Evolutionary conservation across 371 early-diverging fungal species (phyloP), one percentile per base, ranked within the genome.

Genomic region (Circinella minor): DNA sequence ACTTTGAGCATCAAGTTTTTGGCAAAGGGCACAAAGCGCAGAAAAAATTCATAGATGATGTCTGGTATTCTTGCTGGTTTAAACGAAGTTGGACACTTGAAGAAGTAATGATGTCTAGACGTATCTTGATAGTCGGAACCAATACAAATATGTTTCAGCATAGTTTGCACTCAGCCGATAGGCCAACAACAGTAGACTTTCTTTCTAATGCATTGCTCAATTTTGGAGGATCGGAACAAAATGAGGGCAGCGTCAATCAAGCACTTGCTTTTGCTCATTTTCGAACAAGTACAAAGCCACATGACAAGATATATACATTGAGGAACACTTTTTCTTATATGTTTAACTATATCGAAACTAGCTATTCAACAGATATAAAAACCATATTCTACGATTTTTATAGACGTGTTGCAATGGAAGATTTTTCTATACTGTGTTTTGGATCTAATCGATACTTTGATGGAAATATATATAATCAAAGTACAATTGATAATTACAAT

Each of bases 251-350:
- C 3, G 15, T 51, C 51, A 51, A 51, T 15, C n/a, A 51, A 51
- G 51, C 57, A 8, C 80, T 92, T 93, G 83, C 99, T 91, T 49
- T 96, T 94, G 18, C 91, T 79, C 5, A 96, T 90, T 14, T 88
- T 86, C 7, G 94, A 95, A 61, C 88, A 75, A n/a, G 89, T 89
- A 17, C 57, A n/a, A 57, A 57, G 5, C n/a, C 7, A 17, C 57
- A 27, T n/a, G 57, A 57, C 2, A 18, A 37, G 36, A 34, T 57
- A 27, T 27, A 37, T 14, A 1, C 57, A 0, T n/a, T 57, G 1
- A n/a, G 2, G 2, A 57, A 57, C 4, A 34, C 27, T 5, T 57
- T 57, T 27, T 7, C 4, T 18, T 20, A 57, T 14, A 34, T 57
- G 27, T n/a, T 51, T 15, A 3, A 51, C 8, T 0, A 51, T 15